Conservation (phyloP, 2,329 filamentous ascomycete species). For the Cercospora sp. region DNA sequence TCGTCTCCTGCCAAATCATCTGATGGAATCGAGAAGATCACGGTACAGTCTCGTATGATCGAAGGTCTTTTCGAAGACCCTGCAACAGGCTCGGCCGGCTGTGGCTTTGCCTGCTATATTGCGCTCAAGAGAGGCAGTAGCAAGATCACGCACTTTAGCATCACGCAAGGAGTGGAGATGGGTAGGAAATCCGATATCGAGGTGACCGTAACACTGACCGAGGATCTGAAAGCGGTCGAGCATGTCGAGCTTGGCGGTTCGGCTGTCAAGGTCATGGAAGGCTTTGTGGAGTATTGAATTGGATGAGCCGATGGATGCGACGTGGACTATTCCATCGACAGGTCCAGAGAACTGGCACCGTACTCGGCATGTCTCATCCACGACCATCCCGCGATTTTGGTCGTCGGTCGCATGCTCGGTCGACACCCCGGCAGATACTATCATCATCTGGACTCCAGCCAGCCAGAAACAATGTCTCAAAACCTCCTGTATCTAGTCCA, state of each 20-base stretch:
- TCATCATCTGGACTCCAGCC: too few relatives aligned
- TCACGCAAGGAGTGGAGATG: conserved; percentile 55
- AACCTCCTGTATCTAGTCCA: neutral
- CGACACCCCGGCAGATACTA: too few relatives aligned
- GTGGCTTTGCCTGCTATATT: conserved; percentile 48
- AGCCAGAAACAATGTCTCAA: neutral
- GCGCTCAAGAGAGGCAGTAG: conserved; percentile 41
- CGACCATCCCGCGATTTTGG: too few relatives aligned
- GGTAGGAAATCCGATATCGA: conserved; percentile 52
- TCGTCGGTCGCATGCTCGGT: too few relatives aligned
- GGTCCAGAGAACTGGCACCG: neutral
- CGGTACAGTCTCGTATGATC: conserved; percentile 63
- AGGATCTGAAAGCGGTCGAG: conserved; percentile 40
- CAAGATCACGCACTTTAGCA: conserved; percentile 39
- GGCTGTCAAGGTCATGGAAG: conserved; percentile 48
- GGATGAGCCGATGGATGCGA: neutral
- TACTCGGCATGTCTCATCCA: neutral
- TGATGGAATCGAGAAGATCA: conserved; percentile 19
- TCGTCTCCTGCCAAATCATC: conserved; percentile 32
- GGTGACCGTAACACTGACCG: conserved; percentile 47
- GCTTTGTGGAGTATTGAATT: conserved; percentile 24
- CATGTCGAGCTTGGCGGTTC: conserved; percentile 46
- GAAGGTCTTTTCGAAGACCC: conserved; percentile 51
- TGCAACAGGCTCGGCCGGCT: conserved; percentile 54
- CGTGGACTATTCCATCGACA: neutral